Conservation (phyloP, 2,329 filamentous ascomycete species). For the Chaetomiaceae sp. region DNA sequence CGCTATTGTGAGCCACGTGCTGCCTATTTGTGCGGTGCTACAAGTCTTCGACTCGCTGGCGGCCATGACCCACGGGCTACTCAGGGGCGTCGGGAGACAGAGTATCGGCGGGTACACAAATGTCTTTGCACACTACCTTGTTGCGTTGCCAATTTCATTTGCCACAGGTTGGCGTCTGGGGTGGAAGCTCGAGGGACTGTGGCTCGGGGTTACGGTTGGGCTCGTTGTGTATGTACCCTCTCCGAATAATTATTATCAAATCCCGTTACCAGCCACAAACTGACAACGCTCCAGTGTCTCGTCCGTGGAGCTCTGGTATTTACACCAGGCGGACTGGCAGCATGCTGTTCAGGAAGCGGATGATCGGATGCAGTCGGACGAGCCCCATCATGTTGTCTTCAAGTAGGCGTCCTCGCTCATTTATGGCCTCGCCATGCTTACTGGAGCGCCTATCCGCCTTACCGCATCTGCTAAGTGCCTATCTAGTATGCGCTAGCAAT, state of each 20-base stretch:
- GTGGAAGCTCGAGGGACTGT: conserved; percentile 64
- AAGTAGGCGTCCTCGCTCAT: no score
- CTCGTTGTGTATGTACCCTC: background rate
- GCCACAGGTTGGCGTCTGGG: conserved; percentile 59
- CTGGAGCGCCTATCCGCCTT: no score
- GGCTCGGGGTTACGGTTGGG: conserved; percentile 56
- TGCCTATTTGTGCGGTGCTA: conserved; percentile 67
- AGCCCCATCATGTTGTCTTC: no score
- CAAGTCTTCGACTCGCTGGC: conserved; percentile 68
- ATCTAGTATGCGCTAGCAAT: no score
- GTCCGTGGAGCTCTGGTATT: conserved; percentile 26
- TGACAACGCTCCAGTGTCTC: conserved; percentile 26
- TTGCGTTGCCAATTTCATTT: conserved; percentile 68
- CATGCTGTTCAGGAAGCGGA: no score
- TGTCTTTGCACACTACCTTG: conserved; percentile 65
- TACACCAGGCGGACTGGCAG: conserved; percentile 26
- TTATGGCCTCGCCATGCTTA: background rate
- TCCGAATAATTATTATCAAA: no score
- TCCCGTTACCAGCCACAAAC: background rate
- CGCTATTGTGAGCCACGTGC: conserved; percentile 49
- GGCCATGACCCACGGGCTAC: conserved; percentile 62
- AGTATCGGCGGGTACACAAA: conserved; percentile 68
- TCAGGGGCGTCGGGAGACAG: conserved; percentile 66
- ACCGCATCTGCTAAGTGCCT: no score
- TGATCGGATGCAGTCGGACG: no score